These are phyloP conservation scores for Saturnispora zaruensis DNA, from an alignment of 805 yeast species.

Conservation along the genomic window DNA sequence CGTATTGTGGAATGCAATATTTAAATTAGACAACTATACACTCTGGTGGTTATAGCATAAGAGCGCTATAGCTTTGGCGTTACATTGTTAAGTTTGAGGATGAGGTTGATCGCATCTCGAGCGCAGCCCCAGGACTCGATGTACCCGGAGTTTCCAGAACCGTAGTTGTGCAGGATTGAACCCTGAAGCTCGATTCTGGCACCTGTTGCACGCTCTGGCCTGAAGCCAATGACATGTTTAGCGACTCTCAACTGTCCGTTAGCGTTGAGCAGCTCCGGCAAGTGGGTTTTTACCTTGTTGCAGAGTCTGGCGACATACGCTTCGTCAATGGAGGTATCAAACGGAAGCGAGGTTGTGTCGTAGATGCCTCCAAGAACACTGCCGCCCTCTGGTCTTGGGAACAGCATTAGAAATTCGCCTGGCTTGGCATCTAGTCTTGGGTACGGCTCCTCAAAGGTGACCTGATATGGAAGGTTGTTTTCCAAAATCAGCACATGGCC, in stretches of 20 bases:
- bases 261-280: slow-evolving; percentile 39
- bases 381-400: slow-evolving; percentile 65
- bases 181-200: slow-evolving; percentile 34
- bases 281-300: slow-evolving; percentile 35
- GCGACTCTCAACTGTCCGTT: slow-evolving; percentile 34
- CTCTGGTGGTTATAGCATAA: background rate
- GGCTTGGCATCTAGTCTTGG: slow-evolving; percentile 24
- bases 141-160: slow-evolving; percentile 28
- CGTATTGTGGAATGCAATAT: background rate
- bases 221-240: slow-evolving; percentile 54
- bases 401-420: slow-evolving; percentile 46
- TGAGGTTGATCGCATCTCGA: slow-evolving; percentile 15
- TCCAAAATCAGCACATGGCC: slow-evolving; percentile 53
- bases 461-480: slow-evolving; percentile 35
- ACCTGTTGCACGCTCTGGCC: slow-evolving; percentile 59
- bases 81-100: background rate
- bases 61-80: slow-evolving; percentile 1
- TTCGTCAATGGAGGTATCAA: slow-evolving; percentile 30
- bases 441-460: slow-evolving; percentile 25
- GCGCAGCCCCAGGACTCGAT: slow-evolving; percentile 51
- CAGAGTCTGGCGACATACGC: slow-evolving; percentile 42
- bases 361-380: slow-evolving; percentile 51
- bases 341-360: slow-evolving; percentile 18
- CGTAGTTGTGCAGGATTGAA: slow-evolving; percentile 51
- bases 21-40: background rate